Percentiles rank a stretch among this genome's conserved stretches.
Conservation (phyloP, 805 yeast species). For the Saccharomycopsis vini region DNA sequence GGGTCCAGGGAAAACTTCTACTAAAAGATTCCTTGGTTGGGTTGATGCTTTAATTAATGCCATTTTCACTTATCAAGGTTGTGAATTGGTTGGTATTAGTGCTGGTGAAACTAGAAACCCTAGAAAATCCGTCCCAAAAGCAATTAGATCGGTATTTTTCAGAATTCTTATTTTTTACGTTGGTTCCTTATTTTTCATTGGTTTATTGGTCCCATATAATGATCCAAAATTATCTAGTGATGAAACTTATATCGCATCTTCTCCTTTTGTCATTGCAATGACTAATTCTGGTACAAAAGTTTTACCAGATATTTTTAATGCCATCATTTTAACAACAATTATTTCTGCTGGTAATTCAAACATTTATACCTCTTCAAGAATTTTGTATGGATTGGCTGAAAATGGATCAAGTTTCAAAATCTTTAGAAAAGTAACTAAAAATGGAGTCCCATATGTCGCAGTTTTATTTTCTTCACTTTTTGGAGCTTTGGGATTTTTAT, state of each 20-base stretch:
- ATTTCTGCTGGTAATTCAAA: constrained; percentile 77
- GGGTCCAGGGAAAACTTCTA: constrained; percentile 45
- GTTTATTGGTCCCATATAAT: constrained; percentile 59
- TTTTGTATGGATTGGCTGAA: constrained; percentile 56
- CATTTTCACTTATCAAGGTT: constrained; percentile 74
- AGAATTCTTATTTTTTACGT: constrained; percentile 63
- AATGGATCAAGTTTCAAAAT: constrained; percentile 48
- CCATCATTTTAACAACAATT: constrained; percentile 55
- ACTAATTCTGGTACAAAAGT: constrained; percentile 57
- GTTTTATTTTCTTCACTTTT: constrained; percentile 46
- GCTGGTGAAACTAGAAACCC: constrained; percentile 61
- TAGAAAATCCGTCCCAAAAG: constrained; percentile 59
- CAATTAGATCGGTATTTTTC: constrained; percentile 58
- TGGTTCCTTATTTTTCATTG: constrained; percentile 56
- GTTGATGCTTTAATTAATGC: constrained; percentile 45
- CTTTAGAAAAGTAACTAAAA: constrained; percentile 38
- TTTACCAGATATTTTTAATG: constrained; percentile 64
- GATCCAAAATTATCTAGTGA: constrained; percentile 40
- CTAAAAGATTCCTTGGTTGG: constrained; percentile 46
- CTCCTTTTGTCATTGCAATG: constrained; percentile 71
- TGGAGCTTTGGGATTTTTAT: constrained; percentile 52
- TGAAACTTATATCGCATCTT: constrained; percentile 39
- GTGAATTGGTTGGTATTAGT: constrained; percentile 65
- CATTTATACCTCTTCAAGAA: constrained; percentile 63
- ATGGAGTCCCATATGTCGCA: constrained; percentile 53